Conservation (phyloP, 192 early-diverging fungal species). For the Fimicolochytrium jonesii region DNA sequence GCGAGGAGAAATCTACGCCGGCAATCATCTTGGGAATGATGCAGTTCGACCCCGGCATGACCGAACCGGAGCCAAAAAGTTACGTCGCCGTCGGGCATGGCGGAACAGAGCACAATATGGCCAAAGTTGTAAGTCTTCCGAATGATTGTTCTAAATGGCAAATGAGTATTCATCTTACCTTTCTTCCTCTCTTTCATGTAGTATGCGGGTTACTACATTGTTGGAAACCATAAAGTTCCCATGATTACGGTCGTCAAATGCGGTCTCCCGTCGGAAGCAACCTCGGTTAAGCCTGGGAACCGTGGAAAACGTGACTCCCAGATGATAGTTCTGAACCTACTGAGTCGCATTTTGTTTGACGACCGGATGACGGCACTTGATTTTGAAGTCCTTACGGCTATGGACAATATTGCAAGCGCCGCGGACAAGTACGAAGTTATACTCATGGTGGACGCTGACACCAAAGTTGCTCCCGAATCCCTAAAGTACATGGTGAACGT, state of each 20-base stretch:
- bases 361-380: conserved; percentile 83
- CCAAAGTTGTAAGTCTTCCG: conserved; percentile 61
- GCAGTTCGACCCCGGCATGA: conserved; percentile 15
- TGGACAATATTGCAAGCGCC: conserved; percentile 64
- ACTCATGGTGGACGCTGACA: conserved; percentile 83
- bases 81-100: conserved; percentile 58
- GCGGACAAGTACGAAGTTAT: conserved; percentile 59
- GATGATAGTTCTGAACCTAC: conserved; percentile 85
- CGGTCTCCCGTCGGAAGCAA: conserved; percentile 30
- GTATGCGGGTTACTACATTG: conserved; percentile 24
- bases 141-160: too few relatives aligned
- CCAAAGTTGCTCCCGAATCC: conserved; percentile 65
- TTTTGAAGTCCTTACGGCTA: conserved; percentile 70
- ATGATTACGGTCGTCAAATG: conserved; percentile 40
- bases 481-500: conserved; percentile 70
- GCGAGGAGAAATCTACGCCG: conserved; percentile 74
- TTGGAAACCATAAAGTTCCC: conserved; percentile 13
- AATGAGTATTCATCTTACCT: not conserved
- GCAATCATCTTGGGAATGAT: conserved; percentile 73
- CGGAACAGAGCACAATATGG: conserved; percentile 80
- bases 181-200: not conserved
- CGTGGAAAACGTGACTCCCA: conserved; percentile 96
- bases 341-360: conserved; percentile 69
- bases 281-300: conserved; percentile 36
- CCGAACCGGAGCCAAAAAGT: not conserved